Conservation (phyloP, 257 asterid genomes). For the Coffea eugenioides region DNA sequence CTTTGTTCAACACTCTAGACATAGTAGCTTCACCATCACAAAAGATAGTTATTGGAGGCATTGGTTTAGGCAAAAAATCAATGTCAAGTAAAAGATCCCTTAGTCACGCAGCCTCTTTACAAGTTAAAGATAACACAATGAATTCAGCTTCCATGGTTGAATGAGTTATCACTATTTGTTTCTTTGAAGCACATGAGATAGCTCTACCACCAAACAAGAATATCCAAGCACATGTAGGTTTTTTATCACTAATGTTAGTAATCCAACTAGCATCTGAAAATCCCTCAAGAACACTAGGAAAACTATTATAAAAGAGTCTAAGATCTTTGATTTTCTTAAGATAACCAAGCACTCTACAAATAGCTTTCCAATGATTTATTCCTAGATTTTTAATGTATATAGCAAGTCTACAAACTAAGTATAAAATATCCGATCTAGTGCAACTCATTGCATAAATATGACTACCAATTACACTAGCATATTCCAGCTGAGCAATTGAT, state of each 20-base stretch:
- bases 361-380: not conserved
- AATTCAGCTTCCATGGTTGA: not conserved
- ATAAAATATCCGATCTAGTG: too few relatives aligned
- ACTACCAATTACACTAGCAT: not conserved
- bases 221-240: not conserved
- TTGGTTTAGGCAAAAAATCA: too few relatives aligned
- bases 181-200: not conserved
- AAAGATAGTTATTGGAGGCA: too few relatives aligned
- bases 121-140: too few relatives aligned
- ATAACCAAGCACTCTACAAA: too few relatives aligned
- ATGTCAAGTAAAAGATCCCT: too few relatives aligned
- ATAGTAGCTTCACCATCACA: too few relatives aligned
- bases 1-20: too few relatives aligned
- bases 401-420: not conserved
- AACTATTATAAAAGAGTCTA: too few relatives aligned
- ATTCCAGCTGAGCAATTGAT: not conserved
- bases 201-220: not conserved
- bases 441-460: not conserved
- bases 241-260: not conserved
- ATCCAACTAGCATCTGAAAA: not conserved
- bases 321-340: too few relatives aligned
- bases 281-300: too few relatives aligned
- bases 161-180: not conserved
- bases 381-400: not conserved
- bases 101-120: not conserved